Base-by-base conservation (phyloP, 805 yeast species). In the Candida fluviatilis region DNA sequence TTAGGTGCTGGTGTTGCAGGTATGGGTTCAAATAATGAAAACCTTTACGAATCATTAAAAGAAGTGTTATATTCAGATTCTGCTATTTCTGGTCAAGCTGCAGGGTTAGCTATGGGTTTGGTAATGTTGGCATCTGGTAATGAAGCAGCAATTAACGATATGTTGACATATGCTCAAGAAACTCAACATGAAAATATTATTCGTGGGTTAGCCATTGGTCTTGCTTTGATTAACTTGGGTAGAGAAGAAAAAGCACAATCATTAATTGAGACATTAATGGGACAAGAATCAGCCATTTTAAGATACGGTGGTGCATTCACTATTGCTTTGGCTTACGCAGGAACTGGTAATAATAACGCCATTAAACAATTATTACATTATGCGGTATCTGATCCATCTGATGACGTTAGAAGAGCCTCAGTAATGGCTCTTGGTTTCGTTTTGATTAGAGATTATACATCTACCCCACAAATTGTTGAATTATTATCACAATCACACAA, bases 291-390 rank as follows among this genome's bases (percentile, higher is more conserved):
- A 50, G 75, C 96, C 4, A 78, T 84, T 38, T 73, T 93, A 47
- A 84, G 99, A 63, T 93, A 90, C 58, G 98, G 99, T 62, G 98
- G 96, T 57, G 93, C 93, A 34, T 89, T 82, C 61, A 82, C 97
- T 4, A 76, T 93, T 51, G 98, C 96, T 0, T 73, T 93, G 51
- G 98, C 99, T 1, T 93, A 91, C 61, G 95, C 93, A 39, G 99
- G 99, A 43, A 91, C 99, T 2, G 95, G 96, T 19, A 81, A 84
- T 61, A 89, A 89, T 62, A 68, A 69, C 38, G 97, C 97, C 7
- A 85, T 93, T 51, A 81, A 87, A 64, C 78, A 83, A 50, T 69
- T 93, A 49, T 72, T 93, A 48, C 98, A 93, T 62, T 75, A 82
- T 55, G 99, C 99, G 3, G 99, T 93, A 12, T 87, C 96, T 11